A percentile compares a stretch with the other conserved stretches of the same genome.
phyloP scores from a whole-genome alignment of 2,329 filamentous ascomycete species.

The Penicillium occitanis region DNA sequence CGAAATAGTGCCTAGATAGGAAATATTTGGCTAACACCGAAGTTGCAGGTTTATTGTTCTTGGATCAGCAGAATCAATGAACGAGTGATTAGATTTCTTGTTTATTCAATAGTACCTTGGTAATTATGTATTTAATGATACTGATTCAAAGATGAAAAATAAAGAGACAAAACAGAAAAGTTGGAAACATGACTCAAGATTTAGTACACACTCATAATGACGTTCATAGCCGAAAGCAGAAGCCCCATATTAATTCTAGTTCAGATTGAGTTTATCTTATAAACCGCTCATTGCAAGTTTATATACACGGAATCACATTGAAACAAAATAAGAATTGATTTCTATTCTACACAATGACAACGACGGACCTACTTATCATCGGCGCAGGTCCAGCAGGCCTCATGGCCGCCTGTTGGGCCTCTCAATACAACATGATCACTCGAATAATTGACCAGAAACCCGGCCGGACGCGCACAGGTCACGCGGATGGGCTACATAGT shows the following conservation, averaged over 20 bases:
- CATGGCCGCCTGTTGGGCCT: conserved; percentile 39
- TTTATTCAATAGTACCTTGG: not conserved
- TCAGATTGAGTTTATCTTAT: not conserved
- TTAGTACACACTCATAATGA: not conserved
- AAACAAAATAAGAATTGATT: too few species aligned
- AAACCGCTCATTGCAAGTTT: not conserved
- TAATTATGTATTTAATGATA: not conserved
- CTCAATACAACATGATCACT: conserved; percentile 23
- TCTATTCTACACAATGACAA: not conserved
- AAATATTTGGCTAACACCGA: not conserved
- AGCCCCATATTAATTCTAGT: not conserved
- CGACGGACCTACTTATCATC: conserved; percentile 36
- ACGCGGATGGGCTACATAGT: conserved; percentile 60
- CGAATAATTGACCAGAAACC: conserved; percentile 27
- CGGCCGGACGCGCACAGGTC: conserved; percentile 32
- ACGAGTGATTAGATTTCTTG: too few species aligned
- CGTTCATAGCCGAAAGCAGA: not conserved
- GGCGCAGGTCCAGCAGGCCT: conserved; percentile 49
- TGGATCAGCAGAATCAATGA: not conserved
- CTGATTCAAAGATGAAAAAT: not conserved
- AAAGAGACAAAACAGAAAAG: not conserved
- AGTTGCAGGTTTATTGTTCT: not conserved
- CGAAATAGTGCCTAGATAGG: not conserved
- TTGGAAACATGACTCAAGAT: not conserved
- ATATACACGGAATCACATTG: not conserved